Conservation (phyloP, 108 stramenopile genomes). For the Schizochytrium sp. region DNA sequence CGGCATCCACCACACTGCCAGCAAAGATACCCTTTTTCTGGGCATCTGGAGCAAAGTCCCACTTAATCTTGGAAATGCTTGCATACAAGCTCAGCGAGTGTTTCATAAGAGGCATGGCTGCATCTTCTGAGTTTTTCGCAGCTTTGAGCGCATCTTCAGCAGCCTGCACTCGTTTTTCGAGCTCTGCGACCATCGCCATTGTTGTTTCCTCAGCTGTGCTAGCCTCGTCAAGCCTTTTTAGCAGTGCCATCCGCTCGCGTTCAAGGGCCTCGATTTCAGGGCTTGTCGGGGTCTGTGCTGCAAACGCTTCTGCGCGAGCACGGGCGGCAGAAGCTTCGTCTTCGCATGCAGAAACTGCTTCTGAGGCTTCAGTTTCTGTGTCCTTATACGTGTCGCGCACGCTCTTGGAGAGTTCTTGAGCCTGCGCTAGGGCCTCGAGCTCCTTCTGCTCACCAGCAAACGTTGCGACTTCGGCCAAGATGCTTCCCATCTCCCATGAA, state of each 20-base stretch:
- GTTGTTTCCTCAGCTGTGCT: neutral
- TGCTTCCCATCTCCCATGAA: constrained; percentile 4
- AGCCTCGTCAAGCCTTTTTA: neutral
- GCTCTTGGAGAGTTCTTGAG: neutral
- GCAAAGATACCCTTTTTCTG: neutral
- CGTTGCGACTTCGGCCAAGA: constrained; percentile 34
- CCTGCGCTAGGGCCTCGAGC: neutral
- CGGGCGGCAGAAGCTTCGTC: neutral
- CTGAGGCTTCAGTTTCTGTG: neutral
- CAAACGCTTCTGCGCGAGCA: neutral
- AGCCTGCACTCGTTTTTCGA: neutral
- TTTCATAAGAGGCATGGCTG: constrained; percentile 79
- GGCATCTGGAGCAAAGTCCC: neutral
- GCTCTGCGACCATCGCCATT: neutral
- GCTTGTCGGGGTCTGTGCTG: constrained; percentile 44
- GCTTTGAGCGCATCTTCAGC: neutral
- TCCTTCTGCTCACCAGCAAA: neutral
- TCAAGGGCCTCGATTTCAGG: constrained; percentile 54
- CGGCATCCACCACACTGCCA: constrained; percentile 35
- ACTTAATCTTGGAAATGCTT: constrained; percentile 52
- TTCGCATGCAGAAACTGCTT: neutral
- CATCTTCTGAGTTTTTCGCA: constrained; percentile 71
- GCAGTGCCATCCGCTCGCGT: neutral
- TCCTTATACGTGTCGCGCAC: neutral
- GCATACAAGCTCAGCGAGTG: constrained; percentile 39